Evolutionary conservation across 208 protist genomes (phyloP).

Genomic region (Acanthamoeba royreba): DNA sequence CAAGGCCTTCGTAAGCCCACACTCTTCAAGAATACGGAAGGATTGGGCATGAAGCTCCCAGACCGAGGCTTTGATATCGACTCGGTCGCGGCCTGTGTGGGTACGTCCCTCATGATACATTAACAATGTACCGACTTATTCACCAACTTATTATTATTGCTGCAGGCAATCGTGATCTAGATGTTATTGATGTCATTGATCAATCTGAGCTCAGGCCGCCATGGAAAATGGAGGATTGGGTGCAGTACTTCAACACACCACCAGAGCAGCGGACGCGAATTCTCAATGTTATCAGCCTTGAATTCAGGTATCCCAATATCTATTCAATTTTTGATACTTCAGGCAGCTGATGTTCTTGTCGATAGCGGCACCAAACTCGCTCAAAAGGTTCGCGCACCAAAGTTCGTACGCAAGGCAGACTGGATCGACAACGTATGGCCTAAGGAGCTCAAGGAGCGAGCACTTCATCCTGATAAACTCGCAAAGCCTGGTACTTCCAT

Average conservation of each 20-base stretch:
- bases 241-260: constrained; percentile 47
- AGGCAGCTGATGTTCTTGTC: no score
- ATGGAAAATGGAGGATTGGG: constrained; percentile 52
- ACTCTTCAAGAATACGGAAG: not conserved
- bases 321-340: no score
- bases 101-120: no score
- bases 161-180: constrained; percentile 2
- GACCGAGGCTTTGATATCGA: not conserved
- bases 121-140: not conserved
- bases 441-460: not conserved
- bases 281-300: constrained; percentile 64
- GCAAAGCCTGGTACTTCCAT: no score
- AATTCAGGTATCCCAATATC: no score
- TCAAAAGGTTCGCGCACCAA: constrained; percentile 31
- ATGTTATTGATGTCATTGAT: constrained; percentile 54
- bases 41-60: not conserved
- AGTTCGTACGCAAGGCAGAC: constrained; percentile 52
- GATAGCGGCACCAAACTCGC: constrained; percentile 14
- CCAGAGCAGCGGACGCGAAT: not conserved
- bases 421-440: constrained; percentile 64
- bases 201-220: not conserved
- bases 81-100: not conserved
- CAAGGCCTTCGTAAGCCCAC: not conserved
- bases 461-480: not conserved
- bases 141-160: no score